Conservation (phyloP, 345 rosid genomes). For the Melastoma malabathricum region DNA sequence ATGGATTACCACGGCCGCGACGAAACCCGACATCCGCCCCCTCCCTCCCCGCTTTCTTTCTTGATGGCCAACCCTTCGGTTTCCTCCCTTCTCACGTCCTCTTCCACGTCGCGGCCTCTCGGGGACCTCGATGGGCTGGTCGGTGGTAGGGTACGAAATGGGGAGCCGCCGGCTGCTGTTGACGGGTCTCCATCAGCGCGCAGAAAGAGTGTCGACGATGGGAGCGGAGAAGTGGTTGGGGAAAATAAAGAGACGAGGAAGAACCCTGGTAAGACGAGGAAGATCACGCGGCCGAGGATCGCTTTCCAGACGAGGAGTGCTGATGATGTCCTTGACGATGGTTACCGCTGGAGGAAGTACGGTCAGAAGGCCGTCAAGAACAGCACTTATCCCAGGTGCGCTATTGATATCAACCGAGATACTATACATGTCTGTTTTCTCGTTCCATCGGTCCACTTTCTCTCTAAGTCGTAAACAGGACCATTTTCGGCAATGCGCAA, state of each 20-base stretch:
- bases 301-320: slow-evolving; percentile 59
- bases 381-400: slow-evolving; percentile 47
- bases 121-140: slow-evolving; percentile 14
- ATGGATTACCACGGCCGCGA: not conserved
- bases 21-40: not conserved
- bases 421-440: too few species aligned
- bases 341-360: slow-evolving; percentile 59
- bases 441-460: too few species aligned
- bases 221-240: slow-evolving; percentile 10
- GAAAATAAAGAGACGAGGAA: slow-evolving; percentile 18
- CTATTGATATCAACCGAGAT: not conserved
- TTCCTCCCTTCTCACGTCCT: slow-evolving; percentile 14
- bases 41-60: not conserved
- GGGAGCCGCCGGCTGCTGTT: slow-evolving; percentile 15
- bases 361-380: slow-evolving; percentile 61
- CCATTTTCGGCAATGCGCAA: too few species aligned
- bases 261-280: slow-evolving; percentile 21
- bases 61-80: slow-evolving; percentile 8
- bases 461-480: too few species aligned
- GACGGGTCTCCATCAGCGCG: slow-evolving; percentile 3
- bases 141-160: not conserved
- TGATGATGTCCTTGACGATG: slow-evolving; percentile 60
- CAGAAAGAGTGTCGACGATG: slow-evolving; percentile 12
- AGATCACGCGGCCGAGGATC: slow-evolving; percentile 32
- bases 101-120: slow-evolving; percentile 8